These are phyloP conservation scores for Colletotrichum kahawae DNA, from an alignment of 2,329 filamentous ascomycete species.

Conservation along the genomic window DNA sequence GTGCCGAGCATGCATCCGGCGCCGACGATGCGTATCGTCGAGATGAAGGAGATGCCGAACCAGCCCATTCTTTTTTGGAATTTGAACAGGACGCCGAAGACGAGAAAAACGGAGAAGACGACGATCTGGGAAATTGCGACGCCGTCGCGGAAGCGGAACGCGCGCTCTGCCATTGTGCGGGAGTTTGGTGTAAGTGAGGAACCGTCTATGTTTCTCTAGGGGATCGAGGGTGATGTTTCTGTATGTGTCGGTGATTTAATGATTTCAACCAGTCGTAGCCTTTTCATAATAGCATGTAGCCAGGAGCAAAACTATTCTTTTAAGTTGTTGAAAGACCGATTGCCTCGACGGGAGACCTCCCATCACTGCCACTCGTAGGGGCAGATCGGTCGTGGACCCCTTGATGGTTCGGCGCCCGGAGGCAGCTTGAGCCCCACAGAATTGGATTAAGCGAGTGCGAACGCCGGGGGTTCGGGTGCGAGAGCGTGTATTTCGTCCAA, in stretches of 20 bases:
- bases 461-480: neutral
- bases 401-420: neutral
- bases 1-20: slow-evolving; percentile 25
- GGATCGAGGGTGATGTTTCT: neutral
- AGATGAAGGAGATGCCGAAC: slow-evolving; percentile 20
- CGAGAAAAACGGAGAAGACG: neutral
- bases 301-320: neutral
- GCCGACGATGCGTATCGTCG: slow-evolving; percentile 25
- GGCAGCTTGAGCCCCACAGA: neutral
- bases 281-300: neutral
- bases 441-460: neutral
- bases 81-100: neutral
- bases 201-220: neutral
- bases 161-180: neutral
- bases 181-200: neutral
- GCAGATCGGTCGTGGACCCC: neutral
- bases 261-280: fast-evolving
- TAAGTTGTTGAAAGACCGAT: neutral
- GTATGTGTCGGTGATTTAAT: neutral
- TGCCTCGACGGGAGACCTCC: neutral
- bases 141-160: slow-evolving; percentile 9
- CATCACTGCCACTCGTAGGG: neutral
- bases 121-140: slow-evolving; percentile 13
- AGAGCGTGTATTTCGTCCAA: neutral
- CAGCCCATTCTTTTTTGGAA: slow-evolving; percentile 6